Percentiles rank a stretch among this genome's conserved stretches.
phyloP scores from a whole-genome alignment of 208 protist species.

The Acanthamoeba royreba region DNA sequence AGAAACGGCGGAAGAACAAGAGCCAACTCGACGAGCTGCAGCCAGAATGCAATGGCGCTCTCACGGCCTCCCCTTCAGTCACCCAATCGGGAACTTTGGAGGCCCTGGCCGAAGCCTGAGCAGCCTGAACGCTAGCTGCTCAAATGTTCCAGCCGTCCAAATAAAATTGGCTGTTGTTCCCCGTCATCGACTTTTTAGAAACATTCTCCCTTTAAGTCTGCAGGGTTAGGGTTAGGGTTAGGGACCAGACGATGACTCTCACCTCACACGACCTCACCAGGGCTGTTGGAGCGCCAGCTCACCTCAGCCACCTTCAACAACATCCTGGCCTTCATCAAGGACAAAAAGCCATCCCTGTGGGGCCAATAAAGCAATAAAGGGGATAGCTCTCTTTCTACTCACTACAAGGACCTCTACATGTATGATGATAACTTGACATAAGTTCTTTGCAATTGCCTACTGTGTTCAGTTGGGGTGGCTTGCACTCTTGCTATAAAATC shows the following conservation, averaged over 20 bases:
- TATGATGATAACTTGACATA: too few species aligned
- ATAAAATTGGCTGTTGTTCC: background rate
- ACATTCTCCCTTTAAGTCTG: background rate
- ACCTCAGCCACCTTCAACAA: background rate
- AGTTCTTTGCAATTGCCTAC: too few species aligned
- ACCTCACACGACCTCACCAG: background rate
- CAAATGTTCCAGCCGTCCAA: background rate
- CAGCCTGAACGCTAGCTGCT: too few species aligned
- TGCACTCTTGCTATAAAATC: too few species aligned
- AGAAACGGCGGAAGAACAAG: background rate
- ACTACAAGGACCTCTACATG: too few species aligned
- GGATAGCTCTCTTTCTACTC: too few species aligned
- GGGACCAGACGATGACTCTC: background rate
- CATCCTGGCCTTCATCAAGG: background rate
- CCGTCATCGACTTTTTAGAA: background rate
- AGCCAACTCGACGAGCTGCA: background rate
- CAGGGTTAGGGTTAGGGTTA: background rate
- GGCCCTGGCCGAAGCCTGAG: background rate
- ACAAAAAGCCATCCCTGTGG: background rate
- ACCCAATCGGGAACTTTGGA: background rate
- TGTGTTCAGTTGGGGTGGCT: too few species aligned
- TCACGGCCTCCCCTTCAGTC: background rate
- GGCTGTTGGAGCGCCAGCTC: background rate
- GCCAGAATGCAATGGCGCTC: background rate
- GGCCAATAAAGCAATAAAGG: too few species aligned